Percentiles rank a stretch among this genome's conserved stretches.
Evolutionary conservation across 345 rosid species (phyloP).

Genomic region (Heritiera littoralis): DNA sequence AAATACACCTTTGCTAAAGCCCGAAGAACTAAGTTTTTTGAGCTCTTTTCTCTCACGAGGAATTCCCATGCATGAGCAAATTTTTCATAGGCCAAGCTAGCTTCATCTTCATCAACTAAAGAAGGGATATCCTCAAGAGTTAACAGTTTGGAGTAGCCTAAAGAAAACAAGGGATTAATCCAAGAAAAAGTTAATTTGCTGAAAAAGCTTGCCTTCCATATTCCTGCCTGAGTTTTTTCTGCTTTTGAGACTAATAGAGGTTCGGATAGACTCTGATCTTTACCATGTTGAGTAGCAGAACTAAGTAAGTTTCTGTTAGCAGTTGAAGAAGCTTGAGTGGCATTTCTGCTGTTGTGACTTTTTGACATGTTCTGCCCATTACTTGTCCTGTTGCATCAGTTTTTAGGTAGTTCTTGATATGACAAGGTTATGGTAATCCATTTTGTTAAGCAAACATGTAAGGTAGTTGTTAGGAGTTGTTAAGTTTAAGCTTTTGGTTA

Average conservation of each 20-base stretch:
- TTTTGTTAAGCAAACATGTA: too few relatives aligned
- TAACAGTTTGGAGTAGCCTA: conserved; percentile 58
- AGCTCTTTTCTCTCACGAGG: conserved; percentile 31
- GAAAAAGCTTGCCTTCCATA: conserved; percentile 49
- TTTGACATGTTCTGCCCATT: too few relatives aligned
- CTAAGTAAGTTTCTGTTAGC: conserved; percentile 23
- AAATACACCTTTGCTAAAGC: conserved; percentile 47
- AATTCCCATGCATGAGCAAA: conserved; percentile 51
- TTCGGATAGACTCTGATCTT: conserved; percentile 40
- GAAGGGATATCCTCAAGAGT: conserved; percentile 56
- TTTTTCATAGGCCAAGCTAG: conserved; percentile 48
- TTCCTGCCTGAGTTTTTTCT: conserved; percentile 24
- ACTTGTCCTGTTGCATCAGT: too few relatives aligned
- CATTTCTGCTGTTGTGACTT: too few relatives aligned
- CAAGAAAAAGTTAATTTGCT: conserved; percentile 59
- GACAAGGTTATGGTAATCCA: too few relatives aligned
- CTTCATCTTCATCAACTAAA: conserved; percentile 58
- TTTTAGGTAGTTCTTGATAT: too few relatives aligned
- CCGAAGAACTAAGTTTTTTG: conserved; percentile 46
- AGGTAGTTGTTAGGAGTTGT: too few relatives aligned
- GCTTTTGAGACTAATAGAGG: conserved; percentile 42
- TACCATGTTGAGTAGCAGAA: conserved; percentile 17
- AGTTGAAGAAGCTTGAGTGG: too few relatives aligned
- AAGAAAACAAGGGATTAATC: conserved; percentile 55
- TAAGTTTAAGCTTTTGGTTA: neutral